Conservation (phyloP, 2,329 filamentous ascomycete species). For the Aspergillus texensis region DNA sequence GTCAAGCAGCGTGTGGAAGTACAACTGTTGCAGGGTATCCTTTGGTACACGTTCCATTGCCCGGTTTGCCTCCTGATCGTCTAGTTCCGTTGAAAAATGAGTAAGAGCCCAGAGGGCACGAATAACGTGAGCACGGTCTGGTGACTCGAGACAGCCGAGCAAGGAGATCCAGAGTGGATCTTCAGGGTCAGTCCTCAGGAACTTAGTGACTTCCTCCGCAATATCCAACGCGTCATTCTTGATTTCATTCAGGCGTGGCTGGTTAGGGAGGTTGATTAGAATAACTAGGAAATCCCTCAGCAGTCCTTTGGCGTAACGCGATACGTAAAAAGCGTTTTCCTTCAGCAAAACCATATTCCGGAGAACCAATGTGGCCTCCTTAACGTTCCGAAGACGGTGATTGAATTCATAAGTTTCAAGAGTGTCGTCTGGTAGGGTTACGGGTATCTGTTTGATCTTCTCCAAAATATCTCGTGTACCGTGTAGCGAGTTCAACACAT, state of each 20-base stretch:
- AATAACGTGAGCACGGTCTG: constrained; percentile 80
- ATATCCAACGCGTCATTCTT: constrained; percentile 92
- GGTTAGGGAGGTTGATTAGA: constrained; percentile 73
- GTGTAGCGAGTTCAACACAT: constrained; percentile 65
- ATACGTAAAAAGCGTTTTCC: constrained; percentile 83
- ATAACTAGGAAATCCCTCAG: constrained; percentile 83
- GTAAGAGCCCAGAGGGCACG: constrained; percentile 79
- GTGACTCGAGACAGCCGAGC: constrained; percentile 57
- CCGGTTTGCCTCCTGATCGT: constrained; percentile 68
- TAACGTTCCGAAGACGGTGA: constrained; percentile 73
- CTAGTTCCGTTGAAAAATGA: constrained; percentile 84
- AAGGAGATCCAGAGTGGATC: constrained; percentile 81
- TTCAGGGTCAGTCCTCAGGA: constrained; percentile 68
- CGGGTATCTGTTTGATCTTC: constrained; percentile 66
- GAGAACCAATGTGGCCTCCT: constrained; percentile 83
- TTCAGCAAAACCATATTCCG: constrained; percentile 94
- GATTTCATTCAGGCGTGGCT: constrained; percentile 73
- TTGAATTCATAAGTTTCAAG: constrained; percentile 72
- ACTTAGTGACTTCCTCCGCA: constrained; percentile 85
- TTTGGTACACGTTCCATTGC: constrained; percentile 68
- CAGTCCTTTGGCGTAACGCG: constrained; percentile 65
- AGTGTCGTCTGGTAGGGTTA: constrained; percentile 63
- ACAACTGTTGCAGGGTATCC: constrained; percentile 59
- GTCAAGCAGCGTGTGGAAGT: constrained; percentile 44
- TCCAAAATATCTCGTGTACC: constrained; percentile 74